These are phyloP conservation scores for Mimosa pudica DNA, from an alignment of 306 rosid genomes.

Conservation along the genomic window DNA sequence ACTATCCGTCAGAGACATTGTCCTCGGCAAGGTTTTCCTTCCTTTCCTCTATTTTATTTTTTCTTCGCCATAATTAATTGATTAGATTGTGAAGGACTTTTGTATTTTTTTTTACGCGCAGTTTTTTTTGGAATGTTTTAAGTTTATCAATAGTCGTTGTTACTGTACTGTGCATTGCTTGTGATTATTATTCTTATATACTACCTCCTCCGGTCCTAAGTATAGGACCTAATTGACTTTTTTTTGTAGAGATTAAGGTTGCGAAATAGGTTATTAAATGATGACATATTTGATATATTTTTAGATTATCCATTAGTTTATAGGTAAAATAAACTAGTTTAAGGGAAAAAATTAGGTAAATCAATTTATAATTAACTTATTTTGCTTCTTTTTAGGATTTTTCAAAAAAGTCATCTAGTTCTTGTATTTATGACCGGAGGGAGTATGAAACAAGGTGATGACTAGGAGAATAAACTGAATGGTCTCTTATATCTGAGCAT, in stretches of 20 bases:
- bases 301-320: too few relatives aligned
- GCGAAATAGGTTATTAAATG: too few relatives aligned
- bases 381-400: too few relatives aligned
- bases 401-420: too few relatives aligned
- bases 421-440: too few relatives aligned
- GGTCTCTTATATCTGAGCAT: background rate
- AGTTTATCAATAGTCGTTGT: background rate
- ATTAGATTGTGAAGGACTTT: background rate
- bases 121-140: background rate
- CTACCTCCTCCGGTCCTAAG: too few relatives aligned
- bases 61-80: background rate
- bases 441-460: conserved; percentile 4
- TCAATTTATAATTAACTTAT: too few relatives aligned
- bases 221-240: too few relatives aligned
- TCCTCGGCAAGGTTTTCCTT: conserved; percentile 70
- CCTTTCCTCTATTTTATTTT: background rate
- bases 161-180: background rate
- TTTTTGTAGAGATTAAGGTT: too few relatives aligned
- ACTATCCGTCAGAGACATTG: conserved; percentile 68
- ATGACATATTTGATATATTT: too few relatives aligned
- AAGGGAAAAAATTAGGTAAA: too few relatives aligned
- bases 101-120: background rate
- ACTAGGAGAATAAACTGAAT: background rate
- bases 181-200: background rate
- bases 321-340: too few relatives aligned